These are phyloP conservation scores for Vaccinium vitisidaea DNA, from an alignment of 148 eudicot species.

Conservation along the genomic window DNA sequence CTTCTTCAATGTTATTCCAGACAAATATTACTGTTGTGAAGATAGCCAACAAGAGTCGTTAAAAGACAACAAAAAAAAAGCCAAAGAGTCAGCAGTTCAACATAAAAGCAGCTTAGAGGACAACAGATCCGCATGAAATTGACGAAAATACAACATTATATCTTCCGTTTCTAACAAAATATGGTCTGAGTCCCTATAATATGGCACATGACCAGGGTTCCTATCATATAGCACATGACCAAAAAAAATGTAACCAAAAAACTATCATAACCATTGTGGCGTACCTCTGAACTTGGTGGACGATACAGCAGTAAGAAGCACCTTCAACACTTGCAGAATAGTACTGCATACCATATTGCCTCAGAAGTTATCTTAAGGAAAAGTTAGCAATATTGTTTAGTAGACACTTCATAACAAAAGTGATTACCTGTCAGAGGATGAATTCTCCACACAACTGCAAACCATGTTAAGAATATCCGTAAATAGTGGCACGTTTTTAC, in stretches of 20 bases:
- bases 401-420: constrained; percentile 7
- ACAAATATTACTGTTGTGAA: background rate
- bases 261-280: background rate
- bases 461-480: constrained; percentile 81
- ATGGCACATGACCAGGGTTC: background rate
- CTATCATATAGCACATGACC: background rate
- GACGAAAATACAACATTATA: background rate
- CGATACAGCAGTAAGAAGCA: constrained; percentile 96
- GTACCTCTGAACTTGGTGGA: constrained; percentile 90
- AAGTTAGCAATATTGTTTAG: background rate
- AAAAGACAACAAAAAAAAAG: background rate
- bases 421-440: constrained; percentile 85
- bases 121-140: background rate
- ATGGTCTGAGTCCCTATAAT: background rate
- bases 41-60: background rate
- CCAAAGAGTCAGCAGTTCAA: background rate
- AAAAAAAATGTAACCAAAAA: background rate
- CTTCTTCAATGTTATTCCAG: background rate
- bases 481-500: constrained; percentile 65
- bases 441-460: constrained; percentile 87
- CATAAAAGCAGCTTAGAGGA: background rate
- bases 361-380: constrained; percentile 16
- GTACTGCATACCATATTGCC: constrained; percentile 61
- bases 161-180: background rate
- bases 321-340: constrained; percentile 90